Percentiles rank a stretch among this genome's conserved stretches.
These are phyloP conservation scores for Brassica balearica DNA, from an alignment of 441 rosid genomes.

Conservation along the genomic window DNA sequence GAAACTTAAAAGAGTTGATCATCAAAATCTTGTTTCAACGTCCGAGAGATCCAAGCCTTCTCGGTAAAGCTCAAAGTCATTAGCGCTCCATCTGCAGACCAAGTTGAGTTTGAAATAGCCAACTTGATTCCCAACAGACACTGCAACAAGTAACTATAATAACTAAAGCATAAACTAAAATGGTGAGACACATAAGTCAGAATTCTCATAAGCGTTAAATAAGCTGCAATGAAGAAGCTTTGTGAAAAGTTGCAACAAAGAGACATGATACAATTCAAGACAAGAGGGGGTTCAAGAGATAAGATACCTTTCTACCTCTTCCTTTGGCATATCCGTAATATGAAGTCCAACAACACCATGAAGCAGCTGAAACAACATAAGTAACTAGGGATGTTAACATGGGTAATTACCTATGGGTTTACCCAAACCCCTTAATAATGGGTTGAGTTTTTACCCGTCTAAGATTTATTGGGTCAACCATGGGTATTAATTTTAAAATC, in stretches of 20 bases:
- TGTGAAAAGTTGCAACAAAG: neutral
- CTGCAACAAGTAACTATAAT: slow-evolving; percentile 50
- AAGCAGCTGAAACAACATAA: slow-evolving; percentile 59
- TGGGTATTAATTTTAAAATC: too few relatives aligned
- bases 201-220: slow-evolving; percentile 80
- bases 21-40: slow-evolving; percentile 58
- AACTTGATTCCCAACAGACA: slow-evolving; percentile 83
- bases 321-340: slow-evolving; percentile 79
- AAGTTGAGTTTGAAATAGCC: slow-evolving; percentile 89
- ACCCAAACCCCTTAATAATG: too few relatives aligned
- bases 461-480: too few relatives aligned
- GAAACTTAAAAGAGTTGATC: slow-evolving; percentile 4
- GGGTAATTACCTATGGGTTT: too few relatives aligned
- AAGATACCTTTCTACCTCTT: slow-evolving; percentile 82
- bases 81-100: slow-evolving; percentile 81
- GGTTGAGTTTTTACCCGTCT: too few relatives aligned
- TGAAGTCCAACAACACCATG: slow-evolving; percentile 85
- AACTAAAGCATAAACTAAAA: slow-evolving; percentile 1
- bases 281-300: neutral
- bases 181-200: slow-evolving; percentile 61
- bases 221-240: slow-evolving; percentile 53
- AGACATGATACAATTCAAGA: neutral
- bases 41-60: slow-evolving; percentile 82
- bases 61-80: slow-evolving; percentile 75
- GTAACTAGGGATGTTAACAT: neutral